These are phyloP conservation scores for Pythium vanterpoolii DNA, from an alignment of 352 stramenopile genomes.

Conservation along the genomic window DNA sequence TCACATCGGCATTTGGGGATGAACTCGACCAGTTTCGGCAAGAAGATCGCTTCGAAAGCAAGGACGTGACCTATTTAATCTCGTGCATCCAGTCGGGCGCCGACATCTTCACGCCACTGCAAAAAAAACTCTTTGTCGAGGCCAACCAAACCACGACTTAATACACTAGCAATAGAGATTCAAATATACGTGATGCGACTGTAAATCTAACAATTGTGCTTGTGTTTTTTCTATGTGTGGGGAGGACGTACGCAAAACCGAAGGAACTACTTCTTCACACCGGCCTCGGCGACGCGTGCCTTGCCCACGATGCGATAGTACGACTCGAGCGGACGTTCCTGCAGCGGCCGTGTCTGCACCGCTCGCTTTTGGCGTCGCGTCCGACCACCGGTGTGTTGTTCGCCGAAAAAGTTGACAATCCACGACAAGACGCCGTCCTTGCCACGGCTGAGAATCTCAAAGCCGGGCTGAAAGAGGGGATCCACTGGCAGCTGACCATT, in stretches of 20 bases:
- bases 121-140: constrained; percentile 83
- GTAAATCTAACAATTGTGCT: constrained; percentile 9
- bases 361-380: constrained; percentile 57
- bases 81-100: constrained; percentile 77
- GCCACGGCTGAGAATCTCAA: constrained; percentile 73
- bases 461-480: constrained; percentile 73
- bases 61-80: constrained; percentile 89
- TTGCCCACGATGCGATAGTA: constrained; percentile 77
- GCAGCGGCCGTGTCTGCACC: constrained; percentile 27
- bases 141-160: constrained; percentile 26
- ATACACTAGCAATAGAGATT: constrained; percentile 23
- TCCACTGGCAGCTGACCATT: constrained; percentile 49
- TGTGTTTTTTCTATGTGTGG: constrained; percentile 7
- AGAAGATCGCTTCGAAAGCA: constrained; percentile 83
- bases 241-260: background rate
- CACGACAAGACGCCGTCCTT: constrained; percentile 72
- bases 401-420: constrained; percentile 69
- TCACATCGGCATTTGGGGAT: constrained; percentile 80
- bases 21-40: constrained; percentile 82
- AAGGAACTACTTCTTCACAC: constrained; percentile 20
- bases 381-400: constrained; percentile 55
- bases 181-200: constrained; percentile 2
- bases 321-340: constrained; percentile 65
- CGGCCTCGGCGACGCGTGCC: constrained; percentile 26
- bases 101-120: constrained; percentile 77